Conservation (phyloP, 495 filamentous ascomycete species). For the Podospora pseudoanserina region DNA sequence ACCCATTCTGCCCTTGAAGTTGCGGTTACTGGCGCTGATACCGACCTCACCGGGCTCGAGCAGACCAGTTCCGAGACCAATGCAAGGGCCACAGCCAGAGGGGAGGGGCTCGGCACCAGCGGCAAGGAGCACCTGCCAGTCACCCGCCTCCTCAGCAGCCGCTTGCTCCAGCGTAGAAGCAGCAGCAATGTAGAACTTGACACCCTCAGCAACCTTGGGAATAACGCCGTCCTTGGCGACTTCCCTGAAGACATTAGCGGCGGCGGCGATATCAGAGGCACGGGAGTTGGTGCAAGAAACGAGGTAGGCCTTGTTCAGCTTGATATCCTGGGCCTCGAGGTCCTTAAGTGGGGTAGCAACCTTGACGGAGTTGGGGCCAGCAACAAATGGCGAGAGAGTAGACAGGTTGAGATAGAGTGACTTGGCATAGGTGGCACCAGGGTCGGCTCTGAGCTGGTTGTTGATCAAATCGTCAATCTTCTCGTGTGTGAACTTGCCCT, state of each 20-base stretch:
- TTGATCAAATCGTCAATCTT: constrained; percentile 68
- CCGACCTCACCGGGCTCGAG: constrained; percentile 83
- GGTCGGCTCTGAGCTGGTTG: constrained; percentile 66
- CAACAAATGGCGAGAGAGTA: constrained; percentile 78
- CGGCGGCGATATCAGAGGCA: constrained; percentile 75
- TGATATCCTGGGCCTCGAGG: constrained; percentile 68
- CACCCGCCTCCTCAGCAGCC: constrained; percentile 72
- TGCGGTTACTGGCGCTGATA: constrained; percentile 85
- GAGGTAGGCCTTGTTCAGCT: constrained; percentile 81
- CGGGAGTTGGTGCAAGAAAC: constrained; percentile 90
- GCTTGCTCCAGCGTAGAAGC: constrained; percentile 79
- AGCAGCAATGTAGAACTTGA: constrained; percentile 88
- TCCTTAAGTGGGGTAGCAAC: constrained; percentile 72
- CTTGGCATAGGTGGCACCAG: constrained; percentile 79
- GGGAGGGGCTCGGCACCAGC: constrained; percentile 75
- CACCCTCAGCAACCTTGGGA: constrained; percentile 72
- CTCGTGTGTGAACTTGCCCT: constrained; percentile 58
- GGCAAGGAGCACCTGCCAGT: constrained; percentile 81
- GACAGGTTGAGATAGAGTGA: constrained; percentile 72
- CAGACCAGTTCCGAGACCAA: constrained; percentile 81
- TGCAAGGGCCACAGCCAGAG: constrained; percentile 84
- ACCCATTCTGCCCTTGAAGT: constrained; percentile 94
- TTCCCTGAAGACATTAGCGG: constrained; percentile 82
- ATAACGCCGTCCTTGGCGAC: constrained; percentile 57
- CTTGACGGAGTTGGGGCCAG: constrained; percentile 92